Evolutionary conservation across 768 basidiomycete species (phyloP).

Genomic region (Hygrocybe coccinea): DNA sequence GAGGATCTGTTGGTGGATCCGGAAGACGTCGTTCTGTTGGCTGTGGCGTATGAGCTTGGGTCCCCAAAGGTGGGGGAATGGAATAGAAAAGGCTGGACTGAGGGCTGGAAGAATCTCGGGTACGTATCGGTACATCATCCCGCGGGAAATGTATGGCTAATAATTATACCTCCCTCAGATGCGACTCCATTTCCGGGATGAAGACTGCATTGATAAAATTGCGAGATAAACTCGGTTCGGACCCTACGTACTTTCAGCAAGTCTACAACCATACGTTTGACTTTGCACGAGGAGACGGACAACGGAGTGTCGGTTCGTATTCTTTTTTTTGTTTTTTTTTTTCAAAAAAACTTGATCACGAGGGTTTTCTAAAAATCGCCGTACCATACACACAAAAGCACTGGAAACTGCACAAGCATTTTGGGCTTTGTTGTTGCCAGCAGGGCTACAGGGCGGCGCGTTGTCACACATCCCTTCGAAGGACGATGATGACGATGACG

Average conservation of each 20-base stretch:
- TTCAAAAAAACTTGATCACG: too few relatives aligned
- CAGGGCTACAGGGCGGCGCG: slow-evolving; percentile 65
- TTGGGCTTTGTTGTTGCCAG: slow-evolving; percentile 72
- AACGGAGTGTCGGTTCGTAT: slow-evolving; percentile 69
- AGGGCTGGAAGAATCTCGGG: slow-evolving; percentile 76
- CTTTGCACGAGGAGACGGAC: slow-evolving; percentile 70
- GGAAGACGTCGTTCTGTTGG: slow-evolving; percentile 78
- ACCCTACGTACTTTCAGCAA: slow-evolving; percentile 64
- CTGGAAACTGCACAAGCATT: slow-evolving; percentile 70
- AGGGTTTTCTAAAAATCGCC: too few relatives aligned
- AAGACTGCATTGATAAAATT: slow-evolving; percentile 49
- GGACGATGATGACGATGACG: slow-evolving; percentile 43
- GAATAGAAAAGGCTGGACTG: slow-evolving; percentile 65
- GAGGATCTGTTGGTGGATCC: slow-evolving; percentile 64
- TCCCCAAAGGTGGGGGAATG: slow-evolving; percentile 71
- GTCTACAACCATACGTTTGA: slow-evolving; percentile 81
- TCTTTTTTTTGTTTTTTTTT: not conserved
- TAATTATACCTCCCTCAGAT: slow-evolving; percentile 33
- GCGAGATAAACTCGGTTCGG: slow-evolving; percentile 54
- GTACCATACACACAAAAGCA: too few relatives aligned
- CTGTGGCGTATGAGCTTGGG: slow-evolving; percentile 76
- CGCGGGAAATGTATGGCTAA: not conserved
- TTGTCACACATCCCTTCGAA: slow-evolving; percentile 39
- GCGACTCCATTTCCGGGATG: slow-evolving; percentile 64
- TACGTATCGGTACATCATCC: slow-evolving; percentile 30